phyloP scores from a whole-genome alignment of 2,329 filamentous ascomycete species.

The Cercospora zeina region DNA sequence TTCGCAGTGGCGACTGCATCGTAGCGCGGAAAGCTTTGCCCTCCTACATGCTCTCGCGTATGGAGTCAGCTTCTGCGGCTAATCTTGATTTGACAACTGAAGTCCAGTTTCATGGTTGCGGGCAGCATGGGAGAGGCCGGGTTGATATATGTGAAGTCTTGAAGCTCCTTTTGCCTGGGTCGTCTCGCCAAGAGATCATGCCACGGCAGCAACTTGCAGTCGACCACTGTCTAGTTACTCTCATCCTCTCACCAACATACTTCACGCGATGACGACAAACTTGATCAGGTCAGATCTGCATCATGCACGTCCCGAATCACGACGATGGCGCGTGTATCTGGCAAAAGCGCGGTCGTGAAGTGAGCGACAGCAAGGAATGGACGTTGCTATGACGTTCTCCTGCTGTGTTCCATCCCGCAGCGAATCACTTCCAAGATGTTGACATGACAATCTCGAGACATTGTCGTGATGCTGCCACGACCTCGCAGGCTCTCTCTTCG shows the following conservation, averaged over 20 bases:
- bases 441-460: slow-evolving; percentile 2
- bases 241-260: too few relatives aligned
- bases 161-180: too few relatives aligned
- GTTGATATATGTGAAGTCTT: too few relatives aligned
- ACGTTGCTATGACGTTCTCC: slow-evolving; percentile 11
- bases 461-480: slow-evolving; percentile 21
- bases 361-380: slow-evolving; percentile 10
- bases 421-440: slow-evolving; percentile 7
- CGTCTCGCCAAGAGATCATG: not conserved
- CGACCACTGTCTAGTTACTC: too few relatives aligned
- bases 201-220: not conserved
- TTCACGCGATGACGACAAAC: not conserved
- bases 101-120: too few relatives aligned
- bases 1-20: too few relatives aligned
- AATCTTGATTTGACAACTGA: too few relatives aligned
- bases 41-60: too few relatives aligned
- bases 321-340: not conserved
- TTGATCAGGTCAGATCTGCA: not conserved
- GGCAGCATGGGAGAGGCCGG: too few relatives aligned
- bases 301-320: not conserved
- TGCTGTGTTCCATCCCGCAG: slow-evolving; percentile 4
- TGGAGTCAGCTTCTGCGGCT: too few relatives aligned
- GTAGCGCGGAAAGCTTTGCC: too few relatives aligned
- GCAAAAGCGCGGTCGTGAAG: not conserved
- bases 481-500: slow-evolving; percentile 20